Evolutionary conservation across 2,329 filamentous ascomycete genomes (phyloP).

Genomic region (Alternaria panax): DNA sequence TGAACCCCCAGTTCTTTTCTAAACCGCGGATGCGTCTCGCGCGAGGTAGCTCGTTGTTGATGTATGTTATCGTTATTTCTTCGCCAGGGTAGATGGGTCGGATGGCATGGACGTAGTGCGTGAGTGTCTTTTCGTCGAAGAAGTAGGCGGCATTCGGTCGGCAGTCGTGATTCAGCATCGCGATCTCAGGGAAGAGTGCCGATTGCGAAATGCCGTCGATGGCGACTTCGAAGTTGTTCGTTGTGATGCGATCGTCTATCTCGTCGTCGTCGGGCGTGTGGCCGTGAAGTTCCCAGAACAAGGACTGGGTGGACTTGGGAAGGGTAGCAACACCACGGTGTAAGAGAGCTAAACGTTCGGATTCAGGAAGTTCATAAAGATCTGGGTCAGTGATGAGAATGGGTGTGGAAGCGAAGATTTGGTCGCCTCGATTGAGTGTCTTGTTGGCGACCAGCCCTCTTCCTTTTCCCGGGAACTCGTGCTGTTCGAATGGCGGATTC

Average conservation of each 20-base stretch:
- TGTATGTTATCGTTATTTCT: constrained; percentile 55
- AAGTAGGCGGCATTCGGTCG: constrained; percentile 52
- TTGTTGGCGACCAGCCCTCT: constrained; percentile 46
- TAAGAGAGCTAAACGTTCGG: constrained; percentile 36
- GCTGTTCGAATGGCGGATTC: constrained; percentile 39
- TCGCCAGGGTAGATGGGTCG: constrained; percentile 49
- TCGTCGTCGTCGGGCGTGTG: constrained; percentile 38
- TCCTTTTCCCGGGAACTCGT: constrained; percentile 44
- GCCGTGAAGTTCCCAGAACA: constrained; percentile 43
- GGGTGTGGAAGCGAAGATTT: constrained; percentile 45
- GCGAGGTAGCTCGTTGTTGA: constrained; percentile 46
- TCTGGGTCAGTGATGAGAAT: constrained; percentile 41
- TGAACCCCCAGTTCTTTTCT: constrained; percentile 50
- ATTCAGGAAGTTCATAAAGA: constrained; percentile 30
- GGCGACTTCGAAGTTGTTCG: constrained; percentile 45
- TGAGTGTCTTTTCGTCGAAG: constrained; percentile 48
- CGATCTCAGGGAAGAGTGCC: constrained; percentile 45
- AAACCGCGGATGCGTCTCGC: constrained; percentile 42
- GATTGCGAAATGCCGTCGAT: constrained; percentile 35
- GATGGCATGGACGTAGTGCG: constrained; percentile 52
- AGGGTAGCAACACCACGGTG: constrained; percentile 40
- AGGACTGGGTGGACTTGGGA: constrained; percentile 22
- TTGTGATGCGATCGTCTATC: constrained; percentile 46
- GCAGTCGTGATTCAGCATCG: constrained; percentile 49
- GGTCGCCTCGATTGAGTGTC: constrained; percentile 43